Base-by-base conservation (phyloP, 2,329 filamentous ascomycete species). In the Colletotrichum sp. region DNA sequence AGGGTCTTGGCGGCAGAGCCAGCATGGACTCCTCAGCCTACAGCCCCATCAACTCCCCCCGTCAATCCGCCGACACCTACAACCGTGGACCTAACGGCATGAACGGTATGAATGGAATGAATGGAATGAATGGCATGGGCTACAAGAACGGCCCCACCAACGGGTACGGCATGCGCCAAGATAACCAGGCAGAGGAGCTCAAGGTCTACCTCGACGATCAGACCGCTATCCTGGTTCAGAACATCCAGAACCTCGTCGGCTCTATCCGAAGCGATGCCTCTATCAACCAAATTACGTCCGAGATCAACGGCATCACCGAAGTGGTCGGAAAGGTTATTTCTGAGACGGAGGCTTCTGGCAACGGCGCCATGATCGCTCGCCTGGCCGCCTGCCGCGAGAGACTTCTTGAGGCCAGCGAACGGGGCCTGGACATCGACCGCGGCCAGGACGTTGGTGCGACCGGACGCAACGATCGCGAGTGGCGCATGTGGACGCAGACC, bases 141-240 rank as follows among this genome's bases (percentile, higher is more conserved):
- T 79, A 84, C 77, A 86, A 85, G 72, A 84, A 81, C 71, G 79
- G 83, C 5, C 52, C 77, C 7, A 28, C 80, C 82, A 88, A 89
- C 71, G 85, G 85, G 67, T 87, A 87, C 78, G 84, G 78, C 67
- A 76, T 76, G 74, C 83, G 82, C 39, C 83, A 81, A 52, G 87
- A 88, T 78, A 83, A 82, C 79, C 85, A 83, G 66, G 82, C 85
- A 30, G 88, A 90, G 78, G 90, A 91, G 76, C 84, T 91, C 71
- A 90, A 90, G 91, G 91, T 95, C 76, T 96, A 95, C 82, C 90
- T 98, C 44, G 94, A 97, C 81, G 94, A 96, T 81, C 95, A 97
- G 83, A 96, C 94, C 13, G 94, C 95, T 67, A 87, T 92, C 5
- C 89, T 98, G 75, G 93, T 97, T 30, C 92, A 95, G 79, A 94